phyloP scores from a whole-genome alignment of 2,329 filamentous ascomycete genomes.

The Talaromyces albobiverticillius region DNA sequence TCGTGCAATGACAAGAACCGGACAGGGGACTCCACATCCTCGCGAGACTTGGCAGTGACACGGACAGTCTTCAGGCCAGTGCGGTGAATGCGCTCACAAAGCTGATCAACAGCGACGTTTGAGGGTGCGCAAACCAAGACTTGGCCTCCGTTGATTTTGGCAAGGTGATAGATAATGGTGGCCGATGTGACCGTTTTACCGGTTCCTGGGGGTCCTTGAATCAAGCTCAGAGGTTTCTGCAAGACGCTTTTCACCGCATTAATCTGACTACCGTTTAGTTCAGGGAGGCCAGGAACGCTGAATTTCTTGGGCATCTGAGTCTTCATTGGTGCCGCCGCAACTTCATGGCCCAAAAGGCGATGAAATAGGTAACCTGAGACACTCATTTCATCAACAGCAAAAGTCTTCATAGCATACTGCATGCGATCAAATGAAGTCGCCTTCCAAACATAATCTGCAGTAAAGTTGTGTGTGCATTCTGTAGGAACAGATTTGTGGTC shows the following conservation, averaged over 20 bases:
- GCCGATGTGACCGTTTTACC: conserved; percentile 98
- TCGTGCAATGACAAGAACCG: conserved; percentile 93
- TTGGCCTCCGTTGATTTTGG: conserved; percentile 91
- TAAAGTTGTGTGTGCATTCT: conserved; percentile 96
- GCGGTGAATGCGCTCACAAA: conserved; percentile 92
- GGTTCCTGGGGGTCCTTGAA: conserved; percentile 94
- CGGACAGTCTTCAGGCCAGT: conserved; percentile 96
- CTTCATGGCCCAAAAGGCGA: conserved; percentile 90
- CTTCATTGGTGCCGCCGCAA: conserved; percentile 92
- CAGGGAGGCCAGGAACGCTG: conserved; percentile 87
- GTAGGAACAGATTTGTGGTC: conserved; percentile 96
- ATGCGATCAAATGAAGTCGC: conserved; percentile 98
- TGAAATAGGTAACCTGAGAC: conserved; percentile 99
- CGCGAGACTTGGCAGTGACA: conserved; percentile 96
- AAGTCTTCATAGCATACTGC: conserved; percentile 99
- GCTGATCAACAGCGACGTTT: conserved; percentile 96
- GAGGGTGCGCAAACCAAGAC: conserved; percentile 96
- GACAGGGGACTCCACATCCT: conserved; percentile 98
- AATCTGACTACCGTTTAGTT: conserved; percentile 93
- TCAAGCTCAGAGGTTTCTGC: conserved; percentile 88
- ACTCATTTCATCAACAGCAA: conserved; percentile 95
- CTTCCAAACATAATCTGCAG: conserved; percentile 98
- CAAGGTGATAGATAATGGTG: conserved; percentile 96
- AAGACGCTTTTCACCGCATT: conserved; percentile 94
- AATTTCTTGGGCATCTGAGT: conserved; percentile 95